Evolutionary conservation across 108 stramenopile genomes (phyloP), one percentile per base, ranked within the genome.

Genomic region (Conticribra guillardii): DNA sequence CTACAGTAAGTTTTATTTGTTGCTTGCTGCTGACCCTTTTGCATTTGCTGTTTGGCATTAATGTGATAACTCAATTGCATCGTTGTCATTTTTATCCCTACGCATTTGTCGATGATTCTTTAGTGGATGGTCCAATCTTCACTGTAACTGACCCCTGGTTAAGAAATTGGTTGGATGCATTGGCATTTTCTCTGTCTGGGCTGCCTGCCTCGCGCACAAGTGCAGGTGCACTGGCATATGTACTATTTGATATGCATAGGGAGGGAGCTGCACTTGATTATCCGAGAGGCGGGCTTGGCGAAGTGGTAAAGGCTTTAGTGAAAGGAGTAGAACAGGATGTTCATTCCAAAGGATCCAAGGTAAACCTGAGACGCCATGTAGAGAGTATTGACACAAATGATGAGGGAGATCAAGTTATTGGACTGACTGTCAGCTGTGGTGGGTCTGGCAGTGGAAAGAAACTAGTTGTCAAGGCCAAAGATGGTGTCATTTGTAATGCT

Each of bases 221-320:
- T 23, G 95, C 93, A 2, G 94, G 91, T 8, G 92, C 96, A 8
- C 96, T 97, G 96, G 94, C 97, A 16, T 96, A 96, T 69, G 92
- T 96, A 15, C 59, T 97, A 47, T 87, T 82, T 66, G 96, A 97
- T 63, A 88, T 97, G 89, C 92, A 95, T 83, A 73, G 93, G 3
- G 76, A 87, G 17, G 87, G 81, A 15, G 94, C 92, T 0, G 89
- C 84, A 24, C 64, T 97, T 37, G 96, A 97, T 60, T 97, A 96
- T 82, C 96, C 96, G 11, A 69, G 60, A 46, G 94, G 94, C 26
- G 96, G 96, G 15, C 66, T 93, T 26, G 94, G 89, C 8, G 57
- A 65, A 28, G 89, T 96, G 19, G 85, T 96, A 9, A 87, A 95
- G 61, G 97, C 94, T 4, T 80, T 97, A 41, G 94, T 96, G 0